Evolutionary conservation across 192 early-diverging fungal genomes (phyloP), one percentile per base, ranked within the genome.

Genomic region (Entomortierella chlamydospora): DNA sequence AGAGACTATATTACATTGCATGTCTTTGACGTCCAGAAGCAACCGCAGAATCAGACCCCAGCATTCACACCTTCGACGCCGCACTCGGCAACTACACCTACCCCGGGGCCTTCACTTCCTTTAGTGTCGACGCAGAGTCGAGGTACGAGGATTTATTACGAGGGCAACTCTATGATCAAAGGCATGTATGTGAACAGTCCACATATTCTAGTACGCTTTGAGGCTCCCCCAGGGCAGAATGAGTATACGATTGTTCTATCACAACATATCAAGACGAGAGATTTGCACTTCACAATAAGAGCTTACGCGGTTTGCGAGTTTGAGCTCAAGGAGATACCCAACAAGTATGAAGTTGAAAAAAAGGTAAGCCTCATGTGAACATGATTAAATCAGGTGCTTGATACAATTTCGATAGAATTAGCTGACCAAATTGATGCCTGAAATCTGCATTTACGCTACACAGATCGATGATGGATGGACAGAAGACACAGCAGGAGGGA

Each of bases 121-220:
- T 9, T 51, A 2, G 7, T 47, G 20, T 18, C 50, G 26, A 20
- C n/a, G 2, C 78, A 88, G 18, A 85, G 88, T 41, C 78, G 92
- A 9, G 76, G 76, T 41, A 79, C 76, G 1, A 57, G 76, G 25
- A 70, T 79, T 6, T 79, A 65, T 30, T 82, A 71, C 28, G 62
- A 67, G 28, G 67, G 73, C 26, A 73, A 76, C 45, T 73, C 72
- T 7, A 39, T 73, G 50, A 73, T 87, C 61, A 86, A 91, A 63
- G 95, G 94, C 41, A 91, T 89, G 30, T 96, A 95, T 79, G 90
- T 96, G 34, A 98, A 98, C 79, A 93, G 88, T 54, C 93, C 90
- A n/a, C 93, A 95, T 73, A 89, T 92, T 57, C 73, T 87, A 81
- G 82, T 89, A n/a, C 82, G 89, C 18, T 92, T 94, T 64, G 85